Conservation (phyloP, 2,329 filamentous ascomycete species). For the Pyrenochaeta sp. region DNA sequence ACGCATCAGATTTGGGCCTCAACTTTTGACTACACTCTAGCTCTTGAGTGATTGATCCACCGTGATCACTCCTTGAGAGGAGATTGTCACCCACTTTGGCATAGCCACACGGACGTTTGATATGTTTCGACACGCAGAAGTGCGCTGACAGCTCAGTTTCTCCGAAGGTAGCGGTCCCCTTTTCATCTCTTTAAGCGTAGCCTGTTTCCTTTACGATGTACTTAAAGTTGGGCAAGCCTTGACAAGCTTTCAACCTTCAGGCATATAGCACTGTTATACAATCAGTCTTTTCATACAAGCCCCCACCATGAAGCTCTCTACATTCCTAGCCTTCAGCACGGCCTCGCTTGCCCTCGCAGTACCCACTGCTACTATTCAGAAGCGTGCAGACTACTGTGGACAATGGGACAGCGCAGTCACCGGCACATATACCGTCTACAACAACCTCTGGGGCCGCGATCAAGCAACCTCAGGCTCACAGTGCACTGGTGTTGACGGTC, state of each 20-base stretch:
- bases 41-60: not conserved
- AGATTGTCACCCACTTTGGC: slow-evolving; percentile 3
- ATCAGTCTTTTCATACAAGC: not conserved
- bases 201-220: slow-evolving; percentile 11
- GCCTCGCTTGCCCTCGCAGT: slow-evolving; percentile 40
- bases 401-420: slow-evolving; percentile 40
- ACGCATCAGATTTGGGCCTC: not conserved
- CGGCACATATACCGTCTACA: slow-evolving; percentile 46
- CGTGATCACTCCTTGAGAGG: not conserved
- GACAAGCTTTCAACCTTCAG: not conserved
- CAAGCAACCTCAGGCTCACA: slow-evolving; percentile 55
- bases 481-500: slow-evolving; percentile 55
- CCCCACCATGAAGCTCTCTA: slow-evolving; percentile 40
- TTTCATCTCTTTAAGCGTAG: not conserved
- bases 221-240: slow-evolving; percentile 18
- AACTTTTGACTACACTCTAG: not conserved
- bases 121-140: slow-evolving; percentile 6
- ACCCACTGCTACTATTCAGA: slow-evolving; percentile 36
- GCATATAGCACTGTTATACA: not conserved
- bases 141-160: slow-evolving; percentile 7
- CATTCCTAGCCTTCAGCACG: slow-evolving; percentile 34
- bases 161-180: slow-evolving; percentile 14
- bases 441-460: slow-evolving; percentile 56
- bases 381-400: slow-evolving; percentile 44
- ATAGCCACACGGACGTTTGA: slow-evolving; percentile 13